Base-by-base conservation (phyloP, 805 yeast species). In the Kregervanrija pseudodelftensis region DNA sequence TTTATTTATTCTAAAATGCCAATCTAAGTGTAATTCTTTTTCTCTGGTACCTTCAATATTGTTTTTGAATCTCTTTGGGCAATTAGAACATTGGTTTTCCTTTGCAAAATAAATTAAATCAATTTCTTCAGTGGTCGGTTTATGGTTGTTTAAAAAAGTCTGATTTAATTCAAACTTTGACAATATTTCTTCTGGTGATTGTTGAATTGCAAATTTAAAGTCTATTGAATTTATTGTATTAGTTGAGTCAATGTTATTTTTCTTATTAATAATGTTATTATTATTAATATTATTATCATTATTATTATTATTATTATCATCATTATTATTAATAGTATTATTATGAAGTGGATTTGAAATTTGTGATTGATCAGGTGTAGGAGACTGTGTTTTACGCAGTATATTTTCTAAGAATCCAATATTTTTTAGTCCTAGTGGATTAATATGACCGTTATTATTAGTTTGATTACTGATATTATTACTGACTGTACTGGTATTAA, bases 1-100 rank as follows among this genome's bases (percentile, higher is more conserved):
- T 60, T 86, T 87, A 63, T 88, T 91, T 37, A 87, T 84, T 55
- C 98, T 76, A 69, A 88, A 89, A 68, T 91, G 98, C 97, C 97
- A 91, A 63, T 91, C 99, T 52, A 88, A 67, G 64, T 93, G 99
- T 13, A 77, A 71, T 42, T 81, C 76, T 47, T 76, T 75, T 40
- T 66, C 64, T 5, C 64, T 63, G 34, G 64, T 66, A 12, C 88
- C 95, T 40, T 71, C 75, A 2, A 64, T 67, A 33, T 80, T 76
- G 43, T 75, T 74, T 3, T 77, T 71, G 60, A 88, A 93, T 50
- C 99, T 67, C 60, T 86, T 86, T 17, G 97, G 95, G 67, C 99
- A 93, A 14, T 82, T 80, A 12, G 85, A 77, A 68, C 99, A 93
- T 63, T 88, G 91, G 49, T 84, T 76, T 3, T 93, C 79, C 54